Base-by-base conservation (phyloP, 2,329 filamentous ascomycete species). In the Pseudocercospora cruenta region DNA sequence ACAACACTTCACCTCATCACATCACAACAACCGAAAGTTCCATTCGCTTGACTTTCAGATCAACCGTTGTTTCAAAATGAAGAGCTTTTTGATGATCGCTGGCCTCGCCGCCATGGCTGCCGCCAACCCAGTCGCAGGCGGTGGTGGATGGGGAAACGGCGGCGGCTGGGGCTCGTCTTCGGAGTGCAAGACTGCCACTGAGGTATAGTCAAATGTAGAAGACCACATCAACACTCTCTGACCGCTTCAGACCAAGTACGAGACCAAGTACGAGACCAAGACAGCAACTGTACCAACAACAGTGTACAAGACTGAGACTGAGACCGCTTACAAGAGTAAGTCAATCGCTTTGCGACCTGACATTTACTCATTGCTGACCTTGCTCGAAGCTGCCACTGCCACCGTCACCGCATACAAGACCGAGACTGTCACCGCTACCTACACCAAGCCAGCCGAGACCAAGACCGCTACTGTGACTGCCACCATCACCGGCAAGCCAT, bases 261-360 rank as follows among this genome's bases (percentile, higher is more conserved):
- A 55, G 26, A 59, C 57, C 28, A 39, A 59, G 21, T 43, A 21
- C 26, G 57, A 59, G n/a, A 45, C 57, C 33, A 59, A 59, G 57
- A 59, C 21, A n/a, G 51, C 22, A 22, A 59, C 21, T 19, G 26
- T 55, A 4, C 51, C 51, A 19, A 55, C 51, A n/a, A 55, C 51
- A 24, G 1, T 8, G 21, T 51, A 51, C 22, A 55, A 55, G 26
- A 55, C 51, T 10, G 26, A 55, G 22, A 55, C 51, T 3, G 22
- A 55, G 26, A 33, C 31, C 31, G 31, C 31, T 33, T 55, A 55
- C 51, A 55, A 55, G 51, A 55, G 22, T 26, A 31, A 55, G 47
- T 51, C 22, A 14, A 7, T 3, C 1, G 8, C 12, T 2, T 4
- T 1, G 1, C 0, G 0, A 33, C 9, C 16, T 9, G 3, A 39